Evolutionary conservation across 495 filamentous ascomycete genomes (phyloP).

Genomic region (Hypoxylon lienhwacheense): DNA sequence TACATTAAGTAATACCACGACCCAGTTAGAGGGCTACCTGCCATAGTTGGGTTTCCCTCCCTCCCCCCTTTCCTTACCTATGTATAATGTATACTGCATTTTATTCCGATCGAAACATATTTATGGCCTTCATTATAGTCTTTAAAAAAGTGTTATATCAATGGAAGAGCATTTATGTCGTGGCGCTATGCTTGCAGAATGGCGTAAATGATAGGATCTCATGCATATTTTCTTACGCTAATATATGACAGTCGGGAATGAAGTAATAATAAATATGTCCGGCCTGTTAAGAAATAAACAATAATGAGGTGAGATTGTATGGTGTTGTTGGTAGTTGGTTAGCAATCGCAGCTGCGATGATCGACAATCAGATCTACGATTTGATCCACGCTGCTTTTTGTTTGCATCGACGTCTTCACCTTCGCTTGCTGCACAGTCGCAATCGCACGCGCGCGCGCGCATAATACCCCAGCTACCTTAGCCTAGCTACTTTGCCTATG

Average conservation of each 20-base stretch:
- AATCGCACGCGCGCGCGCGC: constrained; percentile 30
- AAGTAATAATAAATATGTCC: no score
- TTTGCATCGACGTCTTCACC: constrained; percentile 8
- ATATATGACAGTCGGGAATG: no score
- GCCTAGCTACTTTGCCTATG: background rate
- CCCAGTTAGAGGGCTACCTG: background rate
- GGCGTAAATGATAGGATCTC: no score
- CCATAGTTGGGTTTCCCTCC: background rate
- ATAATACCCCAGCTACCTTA: constrained; percentile 9
- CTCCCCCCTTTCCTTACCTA: background rate
- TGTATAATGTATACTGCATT: background rate
- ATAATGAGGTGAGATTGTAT: constrained; percentile 1
- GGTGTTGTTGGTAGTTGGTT: background rate
- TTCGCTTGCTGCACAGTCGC: constrained; percentile 17
- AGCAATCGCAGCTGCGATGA: background rate
- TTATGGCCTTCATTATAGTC: no score
- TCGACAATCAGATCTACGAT: constrained; percentile 6
- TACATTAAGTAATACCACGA: constrained; percentile 5
- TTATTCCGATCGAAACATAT: no score
- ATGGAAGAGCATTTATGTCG: no score
- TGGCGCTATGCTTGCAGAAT: no score
- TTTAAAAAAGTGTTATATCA: no score
- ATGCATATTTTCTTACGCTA: no score
- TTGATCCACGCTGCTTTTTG: background rate
- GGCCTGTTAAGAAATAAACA: background rate